A percentile compares a stretch with the other conserved stretches of the same genome.
phyloP scores from a whole-genome alignment of 1,284 basidiomycete species.

The Heimioporus retisporus region DNA sequence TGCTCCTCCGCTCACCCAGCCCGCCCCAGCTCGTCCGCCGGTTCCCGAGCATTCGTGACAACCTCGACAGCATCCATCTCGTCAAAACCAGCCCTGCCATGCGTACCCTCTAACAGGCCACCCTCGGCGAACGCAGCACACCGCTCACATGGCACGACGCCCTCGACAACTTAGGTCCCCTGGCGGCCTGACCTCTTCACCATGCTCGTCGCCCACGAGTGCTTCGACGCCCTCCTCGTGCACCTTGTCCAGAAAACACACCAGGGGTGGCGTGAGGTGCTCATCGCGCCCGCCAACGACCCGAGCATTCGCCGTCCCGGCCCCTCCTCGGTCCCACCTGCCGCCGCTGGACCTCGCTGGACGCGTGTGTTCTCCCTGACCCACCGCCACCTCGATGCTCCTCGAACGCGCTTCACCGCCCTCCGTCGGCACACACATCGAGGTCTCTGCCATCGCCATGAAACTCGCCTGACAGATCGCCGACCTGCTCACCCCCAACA shows the following conservation, averaged over 20 bases:
- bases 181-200: constrained; percentile 73
- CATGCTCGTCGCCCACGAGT: constrained; percentile 95
- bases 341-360: constrained; percentile 53
- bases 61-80: constrained; percentile 73
- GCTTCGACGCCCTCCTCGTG: constrained; percentile 97
- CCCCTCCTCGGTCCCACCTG: constrained; percentile 20
- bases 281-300: constrained; percentile 66
- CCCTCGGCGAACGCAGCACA: constrained; percentile 53
- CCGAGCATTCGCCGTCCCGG: constrained; percentile 38
- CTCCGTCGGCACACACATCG: constrained; percentile 77
- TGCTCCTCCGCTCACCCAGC: not conserved
- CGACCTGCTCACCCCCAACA: constrained; percentile 54
- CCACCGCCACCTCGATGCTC: constrained; percentile 74
- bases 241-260: constrained; percentile 88
- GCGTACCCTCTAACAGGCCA: constrained; percentile 71
- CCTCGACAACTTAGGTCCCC: constrained; percentile 69
- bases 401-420: constrained; percentile 77
- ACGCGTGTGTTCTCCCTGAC: constrained; percentile 75
- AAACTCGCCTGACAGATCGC: constrained; percentile 76
- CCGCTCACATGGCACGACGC: constrained; percentile 80
- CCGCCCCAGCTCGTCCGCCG: constrained; percentile 63
- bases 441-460: constrained; percentile 82
- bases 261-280: constrained; percentile 90
- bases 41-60: constrained; percentile 52
- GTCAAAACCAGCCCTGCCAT: constrained; percentile 85